Base-by-base conservation (phyloP, 192 early-diverging fungal genomes). In the Phycomyces nitens region DNA sequence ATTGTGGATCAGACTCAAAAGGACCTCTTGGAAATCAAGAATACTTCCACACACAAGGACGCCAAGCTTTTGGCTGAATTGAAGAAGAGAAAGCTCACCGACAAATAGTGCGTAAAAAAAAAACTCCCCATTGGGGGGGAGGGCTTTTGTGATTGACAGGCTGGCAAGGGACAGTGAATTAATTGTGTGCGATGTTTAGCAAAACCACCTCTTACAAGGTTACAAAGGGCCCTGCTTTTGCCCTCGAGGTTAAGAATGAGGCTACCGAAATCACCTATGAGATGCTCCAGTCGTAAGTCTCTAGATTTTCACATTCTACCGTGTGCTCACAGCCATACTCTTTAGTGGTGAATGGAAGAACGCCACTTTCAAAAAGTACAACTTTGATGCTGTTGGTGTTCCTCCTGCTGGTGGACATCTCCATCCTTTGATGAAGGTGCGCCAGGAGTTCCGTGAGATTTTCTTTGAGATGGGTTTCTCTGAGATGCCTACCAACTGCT, bases 381-480 rank as follows among this genome's bases (percentile, higher is more conserved):
- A 99, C 84, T 97, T 99, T 86, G 87, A 92, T 68, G 90, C 93
- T 22, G 75, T 78, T 47, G 96, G 97, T 70, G 73, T 92, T 64
- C 80, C 80, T 47, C 93, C 93, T 18, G 68, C 70, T 44, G 89
- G 88, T 51, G 97, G 97, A 10, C 88, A 95, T 62, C 82, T 99
- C 64, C 97, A 99, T 72, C 97, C 97, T 62, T 82, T 99, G 58
- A 90, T 99, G 90, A 99, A 99, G 76, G 94, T 98, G 58, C 91
- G 96, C 56, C 94, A 98, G 69, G 97, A 99, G 81, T 97, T 97
- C 84, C 84, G 96, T 27, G 88, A 96, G 75, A 94, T 98, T 77
- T 99, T 99, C 82, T 94, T 99, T 72, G 95, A 99, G 79, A 89
- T 96, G 66, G 97, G 96, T 6, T 99, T 99, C 81, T 84, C 89